Base-by-base conservation (phyloP, 306 rosid species). In the Lablab purpureus region DNA sequence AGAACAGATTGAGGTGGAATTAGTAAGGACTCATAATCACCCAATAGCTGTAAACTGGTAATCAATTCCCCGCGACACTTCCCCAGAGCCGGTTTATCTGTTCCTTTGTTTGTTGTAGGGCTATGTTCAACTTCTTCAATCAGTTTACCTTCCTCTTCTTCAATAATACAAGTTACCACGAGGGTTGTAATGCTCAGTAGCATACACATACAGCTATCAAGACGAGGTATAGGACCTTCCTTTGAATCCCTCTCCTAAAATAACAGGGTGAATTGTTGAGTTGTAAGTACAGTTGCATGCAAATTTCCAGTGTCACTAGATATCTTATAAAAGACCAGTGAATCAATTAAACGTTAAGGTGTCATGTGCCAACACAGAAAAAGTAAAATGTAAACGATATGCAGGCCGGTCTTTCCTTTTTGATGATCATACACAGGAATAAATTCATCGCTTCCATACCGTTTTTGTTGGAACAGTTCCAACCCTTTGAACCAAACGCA, bases 401-500 rank as follows among this genome's bases (percentile, higher is more conserved):
- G 67, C 76, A 75, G 54, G 58, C 56, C 21, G 43, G 25, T 49
- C 67, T 82, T 78, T 74, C 54, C 49, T 54, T 70, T 34, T 62
- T 75, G 14, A 54, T 46, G 58, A 45, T 54, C 69, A 78, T 25
- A 62, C 63, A 82, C 69, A 34, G 32, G 80, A 59, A 73, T 50
- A 63, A 71, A 76, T 51, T 74, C 32, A 75, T 77, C 18, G 55
- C 60, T 37, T 69, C 74, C 70, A 65, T 58, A 69, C 21, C 50
- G 17, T 40, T 36, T 79, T 43, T 18, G 23, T 55, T 65, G 17
- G 60, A 83, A 76, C 41, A 73, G 78, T 72, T 85, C 90, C 75
- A 87, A 94, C 97, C 97, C 97, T 92, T 84, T 91, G 99, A 80
- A 94, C 89, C 63, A 92, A 91, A 49, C 97, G 95, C 30, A 94